Base-by-base conservation (phyloP, 2,329 filamentous ascomycete species). In the Tympanopsis confertula region DNA sequence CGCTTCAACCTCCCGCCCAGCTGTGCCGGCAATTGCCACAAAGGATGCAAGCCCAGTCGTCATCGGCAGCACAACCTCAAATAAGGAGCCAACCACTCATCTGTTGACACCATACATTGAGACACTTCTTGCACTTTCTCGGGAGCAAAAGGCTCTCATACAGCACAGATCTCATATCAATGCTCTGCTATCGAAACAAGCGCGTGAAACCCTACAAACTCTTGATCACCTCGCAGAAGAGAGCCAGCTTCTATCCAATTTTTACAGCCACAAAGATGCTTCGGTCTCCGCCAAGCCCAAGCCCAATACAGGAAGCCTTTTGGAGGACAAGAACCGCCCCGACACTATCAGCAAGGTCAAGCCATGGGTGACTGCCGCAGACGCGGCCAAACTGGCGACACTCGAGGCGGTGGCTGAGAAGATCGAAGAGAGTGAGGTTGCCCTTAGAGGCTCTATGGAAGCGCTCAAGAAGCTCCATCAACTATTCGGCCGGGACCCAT, bases 301-400 rank as follows among this genome's bases (percentile, higher is more conserved):
- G 10, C 17, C 13, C 7, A 15, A 7, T 14, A 15, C 13, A 7
- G 7, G 7, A 10, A 18, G 13, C 7, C 30, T 35, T 4, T 53
- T 66, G 19, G 53, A 53, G 5, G 47, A 48, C n/a, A 47, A 57
- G 4, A 58, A 63, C 37, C 54, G 54, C 17, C 51, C 59, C 13
- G 59, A 63, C 32, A 52, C 66, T 3, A 57, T 62, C 15, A 54
- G 50, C 20, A 61, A 63, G 32, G 61, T 74, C 36, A 64, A 66
- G 42, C 68, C 69, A 7, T 82, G 77, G 76, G 65, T 74, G 5
- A 66, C 64, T 45, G 74, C 77, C 2, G 68, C 74, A 2, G 69
- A 79, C 39, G 64, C 71, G 3, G 72, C 74, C 45, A 77, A 75
- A 46, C 70, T 76, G 38, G 56, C 65, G 2, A 76, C 68, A 1